These are phyloP conservation scores for Vitis rupestris DNA, from an alignment of 164 flowering plant genomes.

Conservation along the genomic window DNA sequence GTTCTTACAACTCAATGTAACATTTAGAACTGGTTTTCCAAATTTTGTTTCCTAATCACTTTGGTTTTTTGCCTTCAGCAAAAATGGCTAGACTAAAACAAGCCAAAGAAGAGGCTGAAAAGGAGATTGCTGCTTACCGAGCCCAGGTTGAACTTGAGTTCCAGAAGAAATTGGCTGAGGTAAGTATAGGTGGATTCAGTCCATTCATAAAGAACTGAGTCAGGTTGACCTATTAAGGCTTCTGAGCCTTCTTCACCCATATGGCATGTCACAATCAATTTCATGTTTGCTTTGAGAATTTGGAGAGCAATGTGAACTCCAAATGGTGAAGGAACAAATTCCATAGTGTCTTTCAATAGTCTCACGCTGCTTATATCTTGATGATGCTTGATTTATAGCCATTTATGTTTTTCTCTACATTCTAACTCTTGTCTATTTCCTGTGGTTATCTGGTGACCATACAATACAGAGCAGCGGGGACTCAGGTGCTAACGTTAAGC, in stretches of 20 bases:
- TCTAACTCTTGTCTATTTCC: neutral
- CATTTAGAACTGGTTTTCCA: neutral
- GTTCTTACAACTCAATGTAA: neutral
- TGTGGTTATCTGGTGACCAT: neutral
- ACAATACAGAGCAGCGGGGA: constrained; percentile 83
- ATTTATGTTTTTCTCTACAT: neutral
- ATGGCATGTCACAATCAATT: neutral
- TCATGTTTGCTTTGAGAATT: neutral
- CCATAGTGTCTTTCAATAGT: neutral
- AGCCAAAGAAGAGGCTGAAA: constrained; percentile 80
- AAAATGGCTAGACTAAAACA: constrained; percentile 68
- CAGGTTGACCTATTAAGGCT: neutral
- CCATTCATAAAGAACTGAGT: neutral
- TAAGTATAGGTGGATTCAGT: constrained; percentile 7
- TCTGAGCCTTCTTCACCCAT: neutral
- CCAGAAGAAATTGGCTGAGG: constrained; percentile 64
- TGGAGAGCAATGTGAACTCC: too few relatives aligned
- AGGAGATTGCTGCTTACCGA: constrained; percentile 57
- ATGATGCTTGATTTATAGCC: too few relatives aligned
- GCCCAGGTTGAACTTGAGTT: constrained; percentile 59
- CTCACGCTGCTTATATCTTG: neutral
- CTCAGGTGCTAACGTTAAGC: constrained; percentile 88
- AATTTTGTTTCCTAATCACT: neutral
- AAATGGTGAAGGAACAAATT: too few relatives aligned
- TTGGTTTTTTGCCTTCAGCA: constrained; percentile 28